These are phyloP conservation scores for Micractinium sp. DNA, from an alignment of 139 green algal species.

Conservation along the genomic window DNA sequence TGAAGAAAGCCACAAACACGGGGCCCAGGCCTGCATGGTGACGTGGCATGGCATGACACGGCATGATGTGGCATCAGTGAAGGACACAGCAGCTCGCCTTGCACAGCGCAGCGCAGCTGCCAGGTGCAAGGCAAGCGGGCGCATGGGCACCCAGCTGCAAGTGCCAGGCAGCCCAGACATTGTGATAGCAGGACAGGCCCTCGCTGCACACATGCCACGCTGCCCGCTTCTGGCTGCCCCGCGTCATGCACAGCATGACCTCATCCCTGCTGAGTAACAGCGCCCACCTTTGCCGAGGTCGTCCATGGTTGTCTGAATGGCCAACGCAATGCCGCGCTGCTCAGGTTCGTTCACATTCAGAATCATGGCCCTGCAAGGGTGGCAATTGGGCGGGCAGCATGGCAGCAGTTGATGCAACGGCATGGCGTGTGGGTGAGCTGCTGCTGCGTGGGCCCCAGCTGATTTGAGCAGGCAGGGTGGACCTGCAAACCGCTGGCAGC, in stretches of 20 bases:
- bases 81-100: no score
- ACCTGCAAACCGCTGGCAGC: not conserved
- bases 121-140: no score
- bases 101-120: no score
- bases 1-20: conserved; percentile 72
- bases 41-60: conserved; percentile 13
- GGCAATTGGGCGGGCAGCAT: not conserved
- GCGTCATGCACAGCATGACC: no score
- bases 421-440: not conserved
- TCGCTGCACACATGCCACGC: no score
- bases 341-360: conserved; percentile 88
- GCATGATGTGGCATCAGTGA: no score
- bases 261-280: no score
- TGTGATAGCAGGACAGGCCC: no score
- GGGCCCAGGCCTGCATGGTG: conserved; percentile 62
- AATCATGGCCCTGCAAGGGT: conserved; percentile 63
- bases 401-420: not conserved
- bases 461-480: not conserved
- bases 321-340: conserved; percentile 76
- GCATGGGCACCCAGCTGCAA: no score
- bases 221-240: no score
- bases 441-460: not conserved
- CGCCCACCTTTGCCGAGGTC: conserved; percentile 74
- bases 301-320: conserved; percentile 79
- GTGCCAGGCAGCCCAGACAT: no score